Base-by-base conservation (phyloP, 805 yeast genomes). In the Suhomyces kilbournensis region DNA sequence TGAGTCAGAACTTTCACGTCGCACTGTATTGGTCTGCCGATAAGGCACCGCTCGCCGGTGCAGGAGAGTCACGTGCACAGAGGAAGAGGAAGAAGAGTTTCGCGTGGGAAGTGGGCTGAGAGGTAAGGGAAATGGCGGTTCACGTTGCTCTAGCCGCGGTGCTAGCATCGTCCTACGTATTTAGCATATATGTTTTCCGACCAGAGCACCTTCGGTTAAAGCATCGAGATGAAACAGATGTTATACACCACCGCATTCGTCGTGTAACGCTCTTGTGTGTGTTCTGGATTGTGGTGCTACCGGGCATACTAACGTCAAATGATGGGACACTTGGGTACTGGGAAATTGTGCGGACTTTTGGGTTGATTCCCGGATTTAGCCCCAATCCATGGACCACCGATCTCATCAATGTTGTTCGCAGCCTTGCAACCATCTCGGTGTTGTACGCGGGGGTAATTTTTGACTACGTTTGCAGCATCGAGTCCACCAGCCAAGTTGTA, bases 111-210 rank as follows among this genome's bases (percentile, higher is more conserved):
- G 35, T 32, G 17, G 17, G 35, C 17, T 32, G 15, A 32, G 17
- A n/a, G 17, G 35, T 32, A 5, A n/a, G 34, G 17, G 17, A n/a
- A 32, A 32, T 32, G 35, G 35, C 17, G 17, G 42, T 46, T 35
- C 45, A 49, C 20, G 15, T 44, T 23, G 28, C 26, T 0, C 58
- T 71, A 5, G 64, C 78, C 0, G 30, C 69, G 0, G 43, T 63
- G 0, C 62, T 80, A 3, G 77, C 86, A 1, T 50, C 69, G 10
- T 67, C 76, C 3, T 83, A 82, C 60, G 86, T 83, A 14, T 58
- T 65, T 3, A 71, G 68, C 26, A 67, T 82, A 14, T 76, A 76
- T 56, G 48, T 67, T 17, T 35, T 47, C 10, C 63, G 54, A 44
- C 75, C 76, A 1, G 42, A 47, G 6, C 30, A 58, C 7, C 32